Conservation (phyloP, 179 eudicot genomes). For the Sideroxylon spinosum region DNA sequence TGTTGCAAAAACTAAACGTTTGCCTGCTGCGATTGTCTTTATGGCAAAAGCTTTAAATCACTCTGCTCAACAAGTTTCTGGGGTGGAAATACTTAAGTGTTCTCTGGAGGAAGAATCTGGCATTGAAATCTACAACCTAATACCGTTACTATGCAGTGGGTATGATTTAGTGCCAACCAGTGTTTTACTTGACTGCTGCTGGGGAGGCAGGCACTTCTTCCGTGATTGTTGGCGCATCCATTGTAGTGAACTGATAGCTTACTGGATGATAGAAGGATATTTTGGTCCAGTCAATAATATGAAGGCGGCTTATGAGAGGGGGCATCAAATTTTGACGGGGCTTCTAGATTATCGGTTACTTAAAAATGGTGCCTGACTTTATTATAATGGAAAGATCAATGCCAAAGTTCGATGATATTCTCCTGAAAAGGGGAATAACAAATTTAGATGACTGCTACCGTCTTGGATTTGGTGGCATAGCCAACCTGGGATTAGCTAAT, state of each 20-base stretch:
- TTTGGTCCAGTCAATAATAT: conserved; percentile 16
- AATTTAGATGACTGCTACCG: conserved; percentile 1
- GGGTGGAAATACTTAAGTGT: neutral
- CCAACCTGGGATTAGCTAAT: conserved; percentile 24
- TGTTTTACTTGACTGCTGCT: conserved; percentile 17
- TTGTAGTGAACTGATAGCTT: conserved; percentile 32
- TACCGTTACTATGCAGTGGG: neutral
- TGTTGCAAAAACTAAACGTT: neutral
- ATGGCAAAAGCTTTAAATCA: conserved; percentile 13
- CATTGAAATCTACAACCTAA: neutral
- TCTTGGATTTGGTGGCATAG: conserved; percentile 10
- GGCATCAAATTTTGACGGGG: conserved; percentile 28
- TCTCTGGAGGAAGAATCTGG: conserved; percentile 5
- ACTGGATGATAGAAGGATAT: conserved; percentile 44
- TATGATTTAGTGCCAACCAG: conserved; percentile 10
- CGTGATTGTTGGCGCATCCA: conserved; percentile 16
- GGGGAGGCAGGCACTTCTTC: conserved; percentile 12
- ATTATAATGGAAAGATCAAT: conserved; percentile 12
- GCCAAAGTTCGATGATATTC: conserved; percentile 7
- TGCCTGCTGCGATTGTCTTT: conserved; percentile 1
- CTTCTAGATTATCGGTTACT: conserved; percentile 23
- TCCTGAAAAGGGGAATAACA: neutral
- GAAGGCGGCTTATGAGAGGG: conserved; percentile 26
- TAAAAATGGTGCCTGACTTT: conserved; percentile 16
- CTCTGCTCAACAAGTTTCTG: neutral